Evolutionary conservation across 2,329 filamentous ascomycete species (phyloP).

Genomic region (Albophoma yamanashiensis): DNA sequence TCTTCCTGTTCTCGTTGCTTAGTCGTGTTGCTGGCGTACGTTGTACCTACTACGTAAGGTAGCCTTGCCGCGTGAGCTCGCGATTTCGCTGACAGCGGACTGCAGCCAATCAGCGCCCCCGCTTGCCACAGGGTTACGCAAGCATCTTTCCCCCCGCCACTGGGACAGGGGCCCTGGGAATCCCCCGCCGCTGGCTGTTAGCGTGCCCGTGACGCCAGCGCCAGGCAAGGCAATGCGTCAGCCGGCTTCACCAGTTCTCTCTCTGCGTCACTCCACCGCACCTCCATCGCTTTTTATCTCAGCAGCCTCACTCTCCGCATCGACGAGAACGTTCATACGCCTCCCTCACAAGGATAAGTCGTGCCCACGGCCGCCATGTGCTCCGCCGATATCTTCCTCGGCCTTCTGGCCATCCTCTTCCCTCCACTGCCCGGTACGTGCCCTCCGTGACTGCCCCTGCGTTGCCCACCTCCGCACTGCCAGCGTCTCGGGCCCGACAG

Average conservation of each 20-base stretch:
- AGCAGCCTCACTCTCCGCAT: background rate
- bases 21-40: background rate
- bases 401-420: conserved; percentile 15
- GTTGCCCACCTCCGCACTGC: background rate
- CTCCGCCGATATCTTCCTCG: conserved; percentile 50
- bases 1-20: background rate
- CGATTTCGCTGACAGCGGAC: too few species aligned
- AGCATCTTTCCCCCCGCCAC: background rate
- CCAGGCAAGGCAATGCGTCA: background rate
- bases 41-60: too few species aligned
- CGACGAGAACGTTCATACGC: background rate
- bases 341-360: background rate
- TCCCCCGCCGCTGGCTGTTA: background rate
- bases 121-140: background rate
- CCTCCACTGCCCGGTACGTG: conserved; percentile 38
- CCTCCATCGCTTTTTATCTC: background rate
- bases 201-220: background rate
- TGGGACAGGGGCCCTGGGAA: background rate
- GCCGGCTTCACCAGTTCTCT: background rate
- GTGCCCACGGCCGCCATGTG: conserved; percentile 33
- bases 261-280: background rate
- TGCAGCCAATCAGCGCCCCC: background rate
- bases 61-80: too few species aligned
- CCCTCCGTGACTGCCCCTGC: background rate
- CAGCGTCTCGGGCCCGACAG: background rate